Percentiles rank a stretch among this genome's conserved stretches.
Evolutionary conservation across 805 yeast genomes (phyloP).

Genomic region (Candida ovalis): DNA sequence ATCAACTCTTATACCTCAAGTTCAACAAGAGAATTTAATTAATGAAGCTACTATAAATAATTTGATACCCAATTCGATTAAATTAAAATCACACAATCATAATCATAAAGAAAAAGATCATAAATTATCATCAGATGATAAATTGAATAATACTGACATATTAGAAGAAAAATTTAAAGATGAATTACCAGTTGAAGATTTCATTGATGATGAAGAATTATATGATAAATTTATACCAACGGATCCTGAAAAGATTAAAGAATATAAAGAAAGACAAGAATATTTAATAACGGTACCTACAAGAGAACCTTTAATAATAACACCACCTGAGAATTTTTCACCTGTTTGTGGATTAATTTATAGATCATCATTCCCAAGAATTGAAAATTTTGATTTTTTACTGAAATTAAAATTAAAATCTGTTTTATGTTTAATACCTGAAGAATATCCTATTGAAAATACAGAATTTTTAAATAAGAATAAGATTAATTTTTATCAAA

Average conservation of each 20-base stretch:
- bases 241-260: conserved; percentile 18
- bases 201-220: conserved; percentile 24
- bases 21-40: background rate
- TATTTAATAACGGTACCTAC: conserved; percentile 1
- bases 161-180: background rate
- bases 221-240: conserved; percentile 31
- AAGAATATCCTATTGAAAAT: conserved; percentile 83
- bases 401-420: conserved; percentile 61
- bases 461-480: conserved; percentile 55
- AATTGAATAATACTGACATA: conserved; percentile 2
- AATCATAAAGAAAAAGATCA: background rate
- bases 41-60: conserved; percentile 4
- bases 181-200: background rate
- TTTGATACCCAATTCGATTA: conserved; percentile 1
- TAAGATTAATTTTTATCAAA: conserved; percentile 70
- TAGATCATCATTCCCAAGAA: conserved; percentile 85
- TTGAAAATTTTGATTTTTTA: conserved; percentile 74
- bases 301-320: conserved; percentile 15
- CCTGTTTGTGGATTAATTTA: conserved; percentile 76
- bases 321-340: conserved; percentile 90
- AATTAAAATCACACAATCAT: background rate
- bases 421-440: conserved; percentile 82
- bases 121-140: background rate
- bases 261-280: conserved; percentile 10
- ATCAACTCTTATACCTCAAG: conserved; percentile 7